Percentiles rank a stretch among this genome's conserved stretches.
These are phyloP conservation scores for Ploettnerulaceae sp. DNA, from an alignment of 2,329 filamentous ascomycete genomes.

Conservation along the genomic window DNA sequence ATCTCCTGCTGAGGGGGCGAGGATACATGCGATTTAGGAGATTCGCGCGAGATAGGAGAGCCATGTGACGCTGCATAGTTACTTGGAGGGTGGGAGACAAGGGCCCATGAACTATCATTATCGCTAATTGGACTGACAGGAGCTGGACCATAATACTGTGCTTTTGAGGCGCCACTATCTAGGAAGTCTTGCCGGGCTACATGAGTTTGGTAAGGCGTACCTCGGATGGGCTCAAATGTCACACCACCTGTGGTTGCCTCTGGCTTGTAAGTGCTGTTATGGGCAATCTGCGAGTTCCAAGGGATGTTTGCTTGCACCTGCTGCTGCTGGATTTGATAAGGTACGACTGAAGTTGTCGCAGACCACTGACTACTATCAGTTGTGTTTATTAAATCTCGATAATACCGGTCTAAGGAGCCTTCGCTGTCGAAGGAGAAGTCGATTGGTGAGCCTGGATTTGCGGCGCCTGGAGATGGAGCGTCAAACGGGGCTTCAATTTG, in stretches of 20 bases:
- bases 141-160: slow-evolving; percentile 27
- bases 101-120: slow-evolving; percentile 24
- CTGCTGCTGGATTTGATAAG: slow-evolving; percentile 12
- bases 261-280: slow-evolving; percentile 15
- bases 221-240: slow-evolving; percentile 50
- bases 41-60: slow-evolving; percentile 19
- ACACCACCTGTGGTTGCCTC: slow-evolving; percentile 16
- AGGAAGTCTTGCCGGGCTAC: slow-evolving; percentile 71
- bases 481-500: slow-evolving; percentile 13
- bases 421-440: slow-evolving; percentile 17
- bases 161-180: slow-evolving; percentile 23
- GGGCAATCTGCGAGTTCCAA: slow-evolving; percentile 25
- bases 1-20: slow-evolving; percentile 20
- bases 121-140: slow-evolving; percentile 17
- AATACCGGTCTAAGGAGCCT: slow-evolving; percentile 5
- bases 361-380: slow-evolving; percentile 15
- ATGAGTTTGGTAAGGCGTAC: slow-evolving; percentile 57
- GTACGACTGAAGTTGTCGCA: slow-evolving; percentile 4
- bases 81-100: slow-evolving; percentile 17
- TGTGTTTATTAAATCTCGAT: slow-evolving; percentile 8
- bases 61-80: slow-evolving; percentile 19
- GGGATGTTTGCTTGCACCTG: slow-evolving; percentile 13
- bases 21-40: slow-evolving; percentile 13
- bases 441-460: slow-evolving; percentile 14
- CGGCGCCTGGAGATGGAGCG: slow-evolving; percentile 5